Evolutionary conservation across 2,329 filamentous ascomycete species (phyloP), one percentile per base, ranked within the genome.

Genomic region (Thielaviopsis cerberus): DNA sequence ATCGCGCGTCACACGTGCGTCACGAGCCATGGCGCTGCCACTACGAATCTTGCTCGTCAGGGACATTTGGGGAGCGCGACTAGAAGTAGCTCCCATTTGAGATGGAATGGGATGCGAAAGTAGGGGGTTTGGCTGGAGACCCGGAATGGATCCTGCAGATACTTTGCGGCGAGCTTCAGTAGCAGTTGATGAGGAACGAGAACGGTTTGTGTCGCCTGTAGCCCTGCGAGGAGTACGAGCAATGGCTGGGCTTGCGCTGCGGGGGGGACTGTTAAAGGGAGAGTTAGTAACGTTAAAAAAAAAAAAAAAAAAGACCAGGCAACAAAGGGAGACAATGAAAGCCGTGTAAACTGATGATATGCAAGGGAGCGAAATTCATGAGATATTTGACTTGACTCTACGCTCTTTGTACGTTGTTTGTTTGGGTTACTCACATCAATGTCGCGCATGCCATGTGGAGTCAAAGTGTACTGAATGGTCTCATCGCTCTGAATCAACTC

Each of bases 391-490:
- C 22, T 48, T 8, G 20, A 48, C 7, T 22, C n/a, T 22, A 52
- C 20, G n/a, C 23, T 54, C 52, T 23, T 27, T 54, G 11, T 54
- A 34, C 8, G 15, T 53, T 52, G 41, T 41, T 27, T 57, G 26
- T 52, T 54, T 61, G 51, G 62, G 59, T 54, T 41, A 73, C 79
- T 71, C 72, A 86, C 84, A 68, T 87, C 82, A 64, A 86, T 82
- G 63, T 86, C 79, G 61, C 85, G 82, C 78, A 91, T 87, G 63
- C 77, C 86, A 66, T 86, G 82, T 0, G 87, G 86, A 0, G 87
- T 92, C 26, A 91, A 74, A 1, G 87, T 91, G 67, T 85, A 91
- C 64, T 87, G 86, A 51, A 91, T 82, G 1, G 87, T 91, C 66
- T 89, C 81, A 64, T 88, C 84, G 67, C 86, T 89, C 59, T 86